phyloP scores from a whole-genome alignment of 1,139 yeast species.

The Taiozyma sp. region DNA sequence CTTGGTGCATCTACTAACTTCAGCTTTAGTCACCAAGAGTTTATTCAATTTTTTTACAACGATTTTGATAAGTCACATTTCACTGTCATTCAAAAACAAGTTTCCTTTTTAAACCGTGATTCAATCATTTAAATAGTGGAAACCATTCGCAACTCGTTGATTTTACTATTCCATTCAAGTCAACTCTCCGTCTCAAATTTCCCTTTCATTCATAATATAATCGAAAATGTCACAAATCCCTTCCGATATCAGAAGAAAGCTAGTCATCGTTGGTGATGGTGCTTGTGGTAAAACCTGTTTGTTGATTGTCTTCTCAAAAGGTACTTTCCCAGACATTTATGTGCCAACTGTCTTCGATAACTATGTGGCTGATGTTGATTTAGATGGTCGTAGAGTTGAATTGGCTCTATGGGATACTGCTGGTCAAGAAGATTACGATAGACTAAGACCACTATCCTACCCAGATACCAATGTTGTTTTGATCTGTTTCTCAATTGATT shows the following conservation, averaged over 20 bases:
- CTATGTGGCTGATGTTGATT: constrained; percentile 92
- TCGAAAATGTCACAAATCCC: constrained; percentile 25
- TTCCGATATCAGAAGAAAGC: constrained; percentile 71
- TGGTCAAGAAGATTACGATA: constrained; percentile 96
- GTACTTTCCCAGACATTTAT: constrained; percentile 93
- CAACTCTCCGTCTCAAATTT: neutral
- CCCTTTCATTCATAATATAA: neutral
- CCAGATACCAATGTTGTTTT: constrained; percentile 91
- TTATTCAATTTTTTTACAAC: neutral
- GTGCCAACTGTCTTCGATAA: constrained; percentile 96
- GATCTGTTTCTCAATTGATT: constrained; percentile 87
- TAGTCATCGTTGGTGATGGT: constrained; percentile 86
- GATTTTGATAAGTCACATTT: neutral
- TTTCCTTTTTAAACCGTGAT: neutral
- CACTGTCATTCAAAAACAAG: neutral
- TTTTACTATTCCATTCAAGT: neutral
- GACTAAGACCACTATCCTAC: constrained; percentile 89
- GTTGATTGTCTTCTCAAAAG: constrained; percentile 84
- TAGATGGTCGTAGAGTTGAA: constrained; percentile 91
- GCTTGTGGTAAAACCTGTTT: constrained; percentile 86
- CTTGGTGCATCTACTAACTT: neutral
- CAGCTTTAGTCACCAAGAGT: neutral
- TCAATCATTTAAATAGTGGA: neutral
- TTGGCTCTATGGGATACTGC: constrained; percentile 98
- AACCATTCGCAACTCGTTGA: neutral